These are phyloP conservation scores for Nannizziopsis arthrosporioides DNA, from an alignment of 2,329 filamentous ascomycete genomes.

Conservation along the genomic window DNA sequence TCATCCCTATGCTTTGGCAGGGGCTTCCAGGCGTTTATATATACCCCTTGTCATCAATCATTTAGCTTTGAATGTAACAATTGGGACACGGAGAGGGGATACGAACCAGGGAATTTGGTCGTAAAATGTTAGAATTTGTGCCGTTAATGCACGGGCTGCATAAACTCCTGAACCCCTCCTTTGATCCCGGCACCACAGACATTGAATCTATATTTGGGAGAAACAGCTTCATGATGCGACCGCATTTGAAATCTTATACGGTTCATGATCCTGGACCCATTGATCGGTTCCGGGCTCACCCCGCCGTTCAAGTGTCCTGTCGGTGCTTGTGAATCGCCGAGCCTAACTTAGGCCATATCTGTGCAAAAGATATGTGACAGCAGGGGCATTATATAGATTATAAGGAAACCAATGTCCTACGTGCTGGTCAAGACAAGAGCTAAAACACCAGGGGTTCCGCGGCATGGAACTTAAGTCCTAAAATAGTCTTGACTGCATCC, in stretches of 20 bases:
- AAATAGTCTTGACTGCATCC: too few relatives aligned
- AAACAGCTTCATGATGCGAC: constrained; percentile 1
- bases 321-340: too few relatives aligned
- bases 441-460: too few relatives aligned
- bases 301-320: too few relatives aligned
- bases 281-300: too few relatives aligned
- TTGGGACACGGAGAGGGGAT: background rate
- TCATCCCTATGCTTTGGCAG: background rate
- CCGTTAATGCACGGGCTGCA: background rate
- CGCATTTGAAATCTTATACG: background rate
- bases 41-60: background rate
- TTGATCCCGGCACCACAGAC: constrained; percentile 2
- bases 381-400: too few relatives aligned
- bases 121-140: background rate
- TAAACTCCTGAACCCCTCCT: background rate
- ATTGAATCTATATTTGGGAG: constrained; percentile 8
- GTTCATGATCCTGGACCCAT: too few relatives aligned
- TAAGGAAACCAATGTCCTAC: too few relatives aligned
- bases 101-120: background rate
- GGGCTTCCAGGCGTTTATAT: background rate
- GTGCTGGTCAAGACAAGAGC: too few relatives aligned
- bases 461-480: too few relatives aligned
- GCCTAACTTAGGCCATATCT: too few relatives aligned
- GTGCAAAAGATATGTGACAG: too few relatives aligned
- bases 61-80: constrained; percentile 1